Evolutionary conservation across 768 basidiomycete genomes (phyloP).

Genomic region (Lyophyllum shimeji): DNA sequence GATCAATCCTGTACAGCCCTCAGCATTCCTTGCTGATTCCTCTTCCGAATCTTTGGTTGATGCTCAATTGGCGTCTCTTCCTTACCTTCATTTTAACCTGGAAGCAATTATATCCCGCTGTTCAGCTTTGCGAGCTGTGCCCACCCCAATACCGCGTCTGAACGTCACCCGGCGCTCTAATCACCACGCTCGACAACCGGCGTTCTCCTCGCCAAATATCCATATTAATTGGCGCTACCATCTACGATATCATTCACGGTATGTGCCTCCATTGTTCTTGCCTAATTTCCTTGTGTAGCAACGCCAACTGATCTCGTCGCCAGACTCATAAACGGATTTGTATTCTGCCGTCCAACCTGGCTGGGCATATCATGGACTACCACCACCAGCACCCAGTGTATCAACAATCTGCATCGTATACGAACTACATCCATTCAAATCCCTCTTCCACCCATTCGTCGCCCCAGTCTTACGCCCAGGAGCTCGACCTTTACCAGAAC

Average conservation of each 20-base stretch:
- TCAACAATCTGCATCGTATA: conserved; percentile 22
- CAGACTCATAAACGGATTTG: conserved; percentile 8
- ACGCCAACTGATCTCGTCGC: conserved; percentile 8
- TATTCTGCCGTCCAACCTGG: not conserved
- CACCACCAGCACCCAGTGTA: conserved; percentile 14
- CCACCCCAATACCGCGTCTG: not conserved
- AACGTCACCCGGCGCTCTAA: not conserved
- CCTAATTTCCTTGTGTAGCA: not conserved
- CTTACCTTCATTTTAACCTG: conserved; percentile 6
- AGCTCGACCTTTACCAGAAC: conserved; percentile 18
- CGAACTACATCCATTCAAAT: conserved; percentile 28
- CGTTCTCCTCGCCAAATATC: not conserved
- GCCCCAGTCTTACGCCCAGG: conserved; percentile 18
- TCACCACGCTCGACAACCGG: not conserved
- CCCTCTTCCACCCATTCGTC: conserved; percentile 32
- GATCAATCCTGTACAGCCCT: conserved; percentile 20
- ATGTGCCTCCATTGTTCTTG: not conserved
- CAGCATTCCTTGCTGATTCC: conserved; percentile 7
- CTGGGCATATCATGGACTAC: conserved; percentile 16
- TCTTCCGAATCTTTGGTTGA: conserved; percentile 11
- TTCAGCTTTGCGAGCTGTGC: not conserved
- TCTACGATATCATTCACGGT: conserved; percentile 7
- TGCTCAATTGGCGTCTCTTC: conserved; percentile 5
- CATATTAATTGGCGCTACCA: conserved; percentile 2
- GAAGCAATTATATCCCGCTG: conserved; percentile 8